Evolutionary conservation across 2,329 filamentous ascomycete genomes (phyloP).

Genomic region (Xylaria sp.): DNA sequence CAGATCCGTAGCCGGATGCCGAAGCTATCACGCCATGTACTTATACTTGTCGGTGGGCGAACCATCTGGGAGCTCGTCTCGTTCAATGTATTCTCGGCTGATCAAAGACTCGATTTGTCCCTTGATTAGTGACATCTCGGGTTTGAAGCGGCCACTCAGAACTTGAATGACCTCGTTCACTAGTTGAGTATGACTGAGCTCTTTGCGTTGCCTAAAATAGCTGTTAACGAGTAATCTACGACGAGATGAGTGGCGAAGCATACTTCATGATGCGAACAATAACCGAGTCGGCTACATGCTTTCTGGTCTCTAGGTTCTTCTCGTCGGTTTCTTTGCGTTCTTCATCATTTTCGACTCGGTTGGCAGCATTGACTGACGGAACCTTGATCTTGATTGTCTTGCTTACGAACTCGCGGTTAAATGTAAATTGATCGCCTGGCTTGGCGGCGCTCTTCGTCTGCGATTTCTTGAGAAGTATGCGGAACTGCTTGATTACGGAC

Average conservation of each 20-base stretch:
- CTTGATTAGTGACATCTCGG: conserved; percentile 79
- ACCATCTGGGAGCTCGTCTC: conserved; percentile 73
- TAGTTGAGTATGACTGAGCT: conserved; percentile 71
- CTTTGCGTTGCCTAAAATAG: conserved; percentile 69
- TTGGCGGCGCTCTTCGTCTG: conserved; percentile 75
- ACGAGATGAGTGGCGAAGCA: conserved; percentile 34
- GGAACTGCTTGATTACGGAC: conserved; percentile 77
- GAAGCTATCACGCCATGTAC: conserved; percentile 65
- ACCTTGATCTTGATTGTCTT: conserved; percentile 89
- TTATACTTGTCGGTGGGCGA: conserved; percentile 72
- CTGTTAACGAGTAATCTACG: conserved; percentile 1
- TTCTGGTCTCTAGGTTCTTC: conserved; percentile 74
- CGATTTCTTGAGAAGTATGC: conserved; percentile 80
- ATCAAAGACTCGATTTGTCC: conserved; percentile 80
- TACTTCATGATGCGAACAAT: conserved; percentile 88
- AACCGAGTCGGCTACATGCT: conserved; percentile 75
- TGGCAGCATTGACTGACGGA: conserved; percentile 78
- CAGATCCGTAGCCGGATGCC: neutral
- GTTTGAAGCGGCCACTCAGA: conserved; percentile 72
- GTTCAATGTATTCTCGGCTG: conserved; percentile 77
- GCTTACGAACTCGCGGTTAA: conserved; percentile 82
- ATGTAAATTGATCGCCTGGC: conserved; percentile 76
- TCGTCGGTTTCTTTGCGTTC: conserved; percentile 74
- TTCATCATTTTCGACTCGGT: conserved; percentile 79
- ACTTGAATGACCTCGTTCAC: conserved; percentile 75